These are phyloP conservation scores for Hyphopichia homilentoma DNA, from an alignment of 805 yeast species.

Conservation along the genomic window DNA sequence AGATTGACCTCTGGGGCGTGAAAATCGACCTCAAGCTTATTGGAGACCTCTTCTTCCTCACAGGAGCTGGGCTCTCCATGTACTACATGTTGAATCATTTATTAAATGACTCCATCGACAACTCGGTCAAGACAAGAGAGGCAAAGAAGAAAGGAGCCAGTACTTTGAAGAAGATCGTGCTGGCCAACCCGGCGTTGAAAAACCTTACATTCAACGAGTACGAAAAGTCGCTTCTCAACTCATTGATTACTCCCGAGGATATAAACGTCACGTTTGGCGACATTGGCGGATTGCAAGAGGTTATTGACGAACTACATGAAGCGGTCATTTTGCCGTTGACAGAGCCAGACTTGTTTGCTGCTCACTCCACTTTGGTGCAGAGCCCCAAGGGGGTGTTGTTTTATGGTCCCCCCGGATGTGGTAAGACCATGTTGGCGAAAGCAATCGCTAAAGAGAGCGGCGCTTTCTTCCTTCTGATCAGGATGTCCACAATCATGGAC, in stretches of 20 bases:
- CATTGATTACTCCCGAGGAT: constrained; percentile 81
- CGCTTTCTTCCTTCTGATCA: constrained; percentile 84
- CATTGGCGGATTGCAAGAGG: constrained; percentile 83
- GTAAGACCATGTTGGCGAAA: constrained; percentile 95
- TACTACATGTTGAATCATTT: constrained; percentile 54
- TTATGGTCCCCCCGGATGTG: constrained; percentile 97
- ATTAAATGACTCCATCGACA: constrained; percentile 31
- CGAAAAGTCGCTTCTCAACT: constrained; percentile 72
- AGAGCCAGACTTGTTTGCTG: constrained; percentile 68
- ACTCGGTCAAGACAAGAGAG: constrained; percentile 47
- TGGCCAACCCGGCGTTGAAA: constrained; percentile 54
- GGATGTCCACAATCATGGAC: constrained; percentile 94
- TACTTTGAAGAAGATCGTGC: constrained; percentile 30
- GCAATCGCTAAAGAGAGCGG: constrained; percentile 90
- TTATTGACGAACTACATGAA: constrained; percentile 83
- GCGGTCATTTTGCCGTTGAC: constrained; percentile 81
- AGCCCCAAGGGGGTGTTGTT: constrained; percentile 94
- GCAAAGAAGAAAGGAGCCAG: constrained; percentile 58
- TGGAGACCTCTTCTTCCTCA: constrained; percentile 39
- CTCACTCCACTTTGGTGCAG: constrained; percentile 64
- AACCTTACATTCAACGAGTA: constrained; percentile 60
- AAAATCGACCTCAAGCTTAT: constrained; percentile 37
- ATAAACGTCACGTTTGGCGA: constrained; percentile 73
- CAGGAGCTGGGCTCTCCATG: constrained; percentile 65
- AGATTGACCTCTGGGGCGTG: constrained; percentile 34